phyloP scores from a whole-genome alignment of 2,329 filamentous ascomycete genomes.

The Canariomyces notabilis region DNA sequence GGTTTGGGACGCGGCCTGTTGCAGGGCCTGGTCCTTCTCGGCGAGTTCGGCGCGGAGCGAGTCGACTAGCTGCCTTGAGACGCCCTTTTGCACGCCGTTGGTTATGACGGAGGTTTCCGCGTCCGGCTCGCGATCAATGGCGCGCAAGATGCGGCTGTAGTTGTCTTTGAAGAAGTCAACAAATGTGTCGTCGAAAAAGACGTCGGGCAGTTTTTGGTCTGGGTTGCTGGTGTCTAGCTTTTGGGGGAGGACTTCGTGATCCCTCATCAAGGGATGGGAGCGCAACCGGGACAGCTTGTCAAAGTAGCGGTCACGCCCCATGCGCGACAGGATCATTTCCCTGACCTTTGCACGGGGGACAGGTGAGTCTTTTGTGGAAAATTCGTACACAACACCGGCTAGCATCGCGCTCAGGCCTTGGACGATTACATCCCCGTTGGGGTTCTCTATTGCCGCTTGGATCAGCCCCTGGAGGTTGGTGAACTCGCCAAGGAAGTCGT shows the following conservation, averaged over 20 bases:
- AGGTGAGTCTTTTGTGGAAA: conserved; percentile 94
- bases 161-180: conserved; percentile 96
- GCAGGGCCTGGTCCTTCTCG: conserved; percentile 56
- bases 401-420: conserved; percentile 81
- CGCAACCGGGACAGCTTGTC: conserved; percentile 74
- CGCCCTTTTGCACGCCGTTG: conserved; percentile 78
- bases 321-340: conserved; percentile 66
- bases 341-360: conserved; percentile 78
- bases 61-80: conserved; percentile 91
- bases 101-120: conserved; percentile 76
- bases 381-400: conserved; percentile 88
- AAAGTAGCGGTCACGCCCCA: conserved; percentile 83
- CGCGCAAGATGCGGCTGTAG: conserved; percentile 76
- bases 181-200: conserved; percentile 81
- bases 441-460: conserved; percentile 62
- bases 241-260: conserved; percentile 83
- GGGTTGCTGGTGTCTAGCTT: conserved; percentile 47
- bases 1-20: conserved; percentile 42
- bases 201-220: conserved; percentile 61
- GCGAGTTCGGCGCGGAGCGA: conserved; percentile 71
- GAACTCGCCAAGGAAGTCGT: conserved; percentile 87
- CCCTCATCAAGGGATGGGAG: conserved; percentile 71
- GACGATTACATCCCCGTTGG: conserved; percentile 59
- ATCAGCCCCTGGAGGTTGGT: conserved; percentile 86
- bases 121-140: conserved; percentile 86